Base-by-base conservation (phyloP, 768 basidiomycete species). In the Lentinula raphanica region DNA sequence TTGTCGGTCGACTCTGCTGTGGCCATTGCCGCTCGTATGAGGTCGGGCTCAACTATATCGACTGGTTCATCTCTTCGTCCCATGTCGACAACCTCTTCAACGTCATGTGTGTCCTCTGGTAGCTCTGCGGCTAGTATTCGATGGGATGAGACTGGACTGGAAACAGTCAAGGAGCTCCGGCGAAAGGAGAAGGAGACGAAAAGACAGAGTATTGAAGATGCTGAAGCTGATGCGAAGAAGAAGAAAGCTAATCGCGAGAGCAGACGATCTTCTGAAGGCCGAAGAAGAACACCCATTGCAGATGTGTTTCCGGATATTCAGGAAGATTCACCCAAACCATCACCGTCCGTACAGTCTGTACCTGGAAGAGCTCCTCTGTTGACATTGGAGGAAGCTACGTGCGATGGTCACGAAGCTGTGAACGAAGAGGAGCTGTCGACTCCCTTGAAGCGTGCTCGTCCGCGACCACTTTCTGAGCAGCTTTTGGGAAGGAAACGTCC, bases 401-500 rank as follows among this genome's bases (percentile, higher is more conserved):
- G 68, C 8, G 83, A 84, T 63, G 81, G 79, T 1, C 82, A 85
- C 65, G 68, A 67, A 0, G 58, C 58, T 2, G 67, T 63, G 17
- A 69, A 62, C 6, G 64, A 61, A 27, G 56, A 56, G 27, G 58
- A 46, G 13, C 13, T 61, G 17, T 60, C 56, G 12, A 83, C 81
- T 19, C 80, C 79, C 1, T 65, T 73, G 31, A 80, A 78, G 29
- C 23, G 39, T 13, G 67, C 73, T 0, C 76, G 87, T 11, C 70
- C 73, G 1, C 74, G 89, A 13, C 88, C 88, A 0, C 61, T 84
- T 54, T 86, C 86, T 0, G 90, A 92, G 65, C 85, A 86, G 67
- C 67, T 81, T 63, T 69, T 84, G 5, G 79, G 77, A 1, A 72
- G 66, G 46, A 70, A 71, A 40, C 73, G 84, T 59, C 82, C 86